phyloP scores from a whole-genome alignment of 768 basidiomycete genomes.

The Cystobasidium onofrii region DNA sequence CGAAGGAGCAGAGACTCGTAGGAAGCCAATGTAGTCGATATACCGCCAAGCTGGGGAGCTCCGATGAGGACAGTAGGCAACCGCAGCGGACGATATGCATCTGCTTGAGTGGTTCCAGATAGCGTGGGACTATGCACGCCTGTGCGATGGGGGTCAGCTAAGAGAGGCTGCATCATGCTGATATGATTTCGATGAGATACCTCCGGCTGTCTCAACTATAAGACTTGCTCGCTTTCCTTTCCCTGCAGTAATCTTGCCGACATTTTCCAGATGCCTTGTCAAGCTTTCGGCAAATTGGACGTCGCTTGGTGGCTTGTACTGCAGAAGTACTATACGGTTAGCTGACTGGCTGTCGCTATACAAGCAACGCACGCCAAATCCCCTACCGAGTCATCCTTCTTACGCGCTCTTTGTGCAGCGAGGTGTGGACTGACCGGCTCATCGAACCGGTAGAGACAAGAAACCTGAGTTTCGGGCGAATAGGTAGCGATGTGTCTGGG shows the following conservation, averaged over 20 bases:
- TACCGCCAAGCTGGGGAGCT: slow-evolving; percentile 82
- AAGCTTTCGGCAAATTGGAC: slow-evolving; percentile 36
- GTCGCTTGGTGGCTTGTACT: slow-evolving; percentile 42
- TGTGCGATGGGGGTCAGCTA: slow-evolving; percentile 43
- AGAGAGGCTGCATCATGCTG: not conserved
- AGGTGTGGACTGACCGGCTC: slow-evolving; percentile 92
- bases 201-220: slow-evolving; percentile 93
- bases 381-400: not conserved
- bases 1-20: slow-evolving; percentile 86
- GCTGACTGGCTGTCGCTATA: not conserved
- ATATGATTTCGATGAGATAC: slow-evolving; percentile 47
- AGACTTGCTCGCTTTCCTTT: slow-evolving; percentile 49
- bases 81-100: slow-evolving; percentile 74
- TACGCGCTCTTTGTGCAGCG: slow-evolving; percentile 53
- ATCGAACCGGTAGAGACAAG: slow-evolving; percentile 72
- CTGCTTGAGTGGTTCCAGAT: slow-evolving; percentile 71
- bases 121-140: slow-evolving; percentile 86
- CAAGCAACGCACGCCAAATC: not conserved
- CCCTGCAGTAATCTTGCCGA: slow-evolving; percentile 46
- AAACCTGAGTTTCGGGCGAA: slow-evolving; percentile 46
- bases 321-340: not conserved
- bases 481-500: slow-evolving; percentile 35
- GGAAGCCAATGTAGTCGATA: slow-evolving; percentile 81
- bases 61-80: slow-evolving; percentile 81
- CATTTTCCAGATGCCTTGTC: slow-evolving; percentile 53